Evolutionary conservation across 179 eudicot genomes (phyloP), one percentile per base, ranked within the genome.

Genomic region (Silene noctiflora): DNA sequence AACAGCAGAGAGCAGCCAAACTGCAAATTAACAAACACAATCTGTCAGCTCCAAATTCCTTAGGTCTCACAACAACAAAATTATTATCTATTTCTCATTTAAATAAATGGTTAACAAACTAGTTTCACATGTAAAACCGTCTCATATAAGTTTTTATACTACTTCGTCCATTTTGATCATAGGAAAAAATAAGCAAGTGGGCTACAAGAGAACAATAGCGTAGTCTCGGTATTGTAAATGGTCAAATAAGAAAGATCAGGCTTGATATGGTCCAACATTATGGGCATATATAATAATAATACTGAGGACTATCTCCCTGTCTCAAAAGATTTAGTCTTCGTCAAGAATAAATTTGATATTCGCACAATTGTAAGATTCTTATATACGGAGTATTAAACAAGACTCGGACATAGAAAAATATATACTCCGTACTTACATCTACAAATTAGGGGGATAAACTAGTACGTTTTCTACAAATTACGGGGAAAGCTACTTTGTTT

Each of bases 1-100:
- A 85, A 78, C 88, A 85, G 56, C 88, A 85, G 20, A 85, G 75
- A 67, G 88, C 88, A 71, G 88, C 88, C 86, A 85, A 80, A 79
- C 88, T 85, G 88, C 75, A 74, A 82, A 71, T 9, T 3, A 74
- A 76, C 21, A 4, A 44, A 46, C 27, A 29, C 20, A 67, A 33
- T 16, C 17, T 22, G 33, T 69, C 33, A 69, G 73, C 2, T 2
- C 39, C 29, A 64, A 6, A 29, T 61, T 61, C 27, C 65, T 8
- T n/a, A n/a, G n/a, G n/a, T n/a, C n/a, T n/a, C n/a, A n/a, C n/a
- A n/a, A n/a, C n/a, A n/a, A n/a, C n/a, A n/a, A n/a, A n/a, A 11
- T 48, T 11, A 12, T 11, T 3, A 48, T 10, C 0, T 11, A 48
- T 48, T 48, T 9, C 14, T 48, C 4, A 14, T 48, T 48, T 48